A percentile compares a stretch with the other conserved stretches of the same genome.
Evolutionary conservation across 495 filamentous ascomycete genomes (phyloP).

Genomic region (Neohortaea acidophila): DNA sequence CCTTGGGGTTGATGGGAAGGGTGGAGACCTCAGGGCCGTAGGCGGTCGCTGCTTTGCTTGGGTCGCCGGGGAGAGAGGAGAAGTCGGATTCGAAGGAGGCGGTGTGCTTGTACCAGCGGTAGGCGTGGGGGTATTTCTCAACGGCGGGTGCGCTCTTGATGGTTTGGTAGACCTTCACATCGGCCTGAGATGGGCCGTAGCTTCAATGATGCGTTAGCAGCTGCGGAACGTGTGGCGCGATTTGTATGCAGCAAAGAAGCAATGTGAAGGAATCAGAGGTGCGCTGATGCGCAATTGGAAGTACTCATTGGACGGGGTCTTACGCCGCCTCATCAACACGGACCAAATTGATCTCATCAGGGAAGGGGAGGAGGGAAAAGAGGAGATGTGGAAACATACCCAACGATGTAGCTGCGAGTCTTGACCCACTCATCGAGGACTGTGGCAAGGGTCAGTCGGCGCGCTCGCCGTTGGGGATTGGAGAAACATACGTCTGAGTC

Average conservation of each 20-base stretch:
- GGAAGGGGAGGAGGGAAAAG: slow-evolving; percentile 19
- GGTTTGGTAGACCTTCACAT: slow-evolving; percentile 87
- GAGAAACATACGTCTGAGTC: slow-evolving; percentile 55
- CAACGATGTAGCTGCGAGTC: slow-evolving; percentile 83
- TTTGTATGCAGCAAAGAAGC: slow-evolving; percentile 4
- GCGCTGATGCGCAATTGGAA: slow-evolving; percentile 60
- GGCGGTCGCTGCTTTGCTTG: slow-evolving; percentile 68
- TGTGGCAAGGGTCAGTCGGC: slow-evolving; percentile 34
- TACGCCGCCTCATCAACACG: slow-evolving; percentile 99
- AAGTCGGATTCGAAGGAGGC: slow-evolving; percentile 81
- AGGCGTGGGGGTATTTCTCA: slow-evolving; percentile 80
- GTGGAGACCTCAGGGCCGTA: slow-evolving; percentile 77
- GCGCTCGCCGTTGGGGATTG: slow-evolving; percentile 5
- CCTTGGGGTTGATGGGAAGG: slow-evolving; percentile 70
- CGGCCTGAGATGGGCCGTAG: slow-evolving; percentile 77
- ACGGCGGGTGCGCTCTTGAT: slow-evolving; percentile 58
- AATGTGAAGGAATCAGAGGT: slow-evolving; percentile 52
- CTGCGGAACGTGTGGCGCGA: too few species aligned
- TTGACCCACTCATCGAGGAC: slow-evolving; percentile 85
- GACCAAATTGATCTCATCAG: slow-evolving; percentile 94
- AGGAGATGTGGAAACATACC: slow-evolving; percentile 41
- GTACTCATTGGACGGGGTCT: slow-evolving; percentile 87
- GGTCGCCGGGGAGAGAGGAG: slow-evolving; percentile 76
- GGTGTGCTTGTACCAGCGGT: slow-evolving; percentile 98
- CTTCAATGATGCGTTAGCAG: slow-evolving; percentile 32